These are phyloP conservation scores for Sporothrix schenckii DNA, from an alignment of 2,329 filamentous ascomycete species.

Conservation along the genomic window DNA sequence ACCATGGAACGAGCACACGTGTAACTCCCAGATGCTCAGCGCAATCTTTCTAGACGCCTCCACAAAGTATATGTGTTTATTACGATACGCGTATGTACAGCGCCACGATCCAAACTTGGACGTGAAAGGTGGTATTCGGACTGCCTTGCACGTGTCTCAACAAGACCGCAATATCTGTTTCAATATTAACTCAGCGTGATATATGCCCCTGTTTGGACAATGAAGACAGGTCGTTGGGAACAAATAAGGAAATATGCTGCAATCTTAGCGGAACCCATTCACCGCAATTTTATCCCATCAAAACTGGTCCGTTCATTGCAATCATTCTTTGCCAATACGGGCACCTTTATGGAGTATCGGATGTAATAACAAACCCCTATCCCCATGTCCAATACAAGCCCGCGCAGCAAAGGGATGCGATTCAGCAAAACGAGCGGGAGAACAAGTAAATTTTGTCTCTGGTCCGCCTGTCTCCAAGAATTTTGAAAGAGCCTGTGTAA, in stretches of 20 bases:
- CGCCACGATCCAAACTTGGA: not conserved
- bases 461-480: not conserved
- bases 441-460: too few relatives aligned
- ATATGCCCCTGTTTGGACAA: constrained; percentile 10
- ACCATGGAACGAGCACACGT: constrained; percentile 22
- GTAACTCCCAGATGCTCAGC: not conserved
- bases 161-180: constrained; percentile 19
- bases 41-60: constrained; percentile 12
- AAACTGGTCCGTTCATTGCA: not conserved
- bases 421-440: not conserved
- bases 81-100: constrained; percentile 15
- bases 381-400: not conserved
- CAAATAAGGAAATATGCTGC: not conserved
- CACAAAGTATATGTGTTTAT: constrained; percentile 15
- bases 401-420: not conserved
- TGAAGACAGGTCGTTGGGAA: not conserved
- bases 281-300: not conserved
- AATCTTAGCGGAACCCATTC: not conserved
- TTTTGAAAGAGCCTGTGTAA: constrained; percentile 1
- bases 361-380: not conserved
- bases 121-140: not conserved
- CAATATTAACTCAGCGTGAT: constrained; percentile 16
- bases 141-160: not conserved
- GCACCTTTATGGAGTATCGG: not conserved
- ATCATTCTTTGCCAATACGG: not conserved